These are phyloP conservation scores for Xylaria sp. DNA, from an alignment of 2,329 filamentous ascomycete genomes.

Conservation along the genomic window DNA sequence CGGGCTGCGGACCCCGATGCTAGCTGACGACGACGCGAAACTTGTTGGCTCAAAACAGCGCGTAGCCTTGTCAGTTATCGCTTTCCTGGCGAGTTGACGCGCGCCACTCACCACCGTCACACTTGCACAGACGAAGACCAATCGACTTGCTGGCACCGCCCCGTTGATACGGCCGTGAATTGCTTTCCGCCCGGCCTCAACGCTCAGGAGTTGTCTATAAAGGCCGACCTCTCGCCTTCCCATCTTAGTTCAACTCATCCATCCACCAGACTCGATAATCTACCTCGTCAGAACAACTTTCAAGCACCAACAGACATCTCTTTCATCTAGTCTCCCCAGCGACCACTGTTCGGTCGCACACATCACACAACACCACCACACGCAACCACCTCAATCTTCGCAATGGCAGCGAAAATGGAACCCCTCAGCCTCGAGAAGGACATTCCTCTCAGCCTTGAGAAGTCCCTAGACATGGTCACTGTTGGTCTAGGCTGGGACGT, in stretches of 20 bases:
- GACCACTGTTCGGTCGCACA: background rate
- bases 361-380: background rate
- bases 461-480: background rate
- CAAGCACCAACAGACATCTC: no score
- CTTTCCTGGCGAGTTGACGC: no score
- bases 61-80: no score
- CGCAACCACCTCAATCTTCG: background rate
- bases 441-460: background rate
- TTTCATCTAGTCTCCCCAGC: no score
- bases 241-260: background rate
- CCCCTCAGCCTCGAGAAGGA: background rate
- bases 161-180: no score
- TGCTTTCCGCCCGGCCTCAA: no score
- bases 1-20: no score
- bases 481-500: background rate
- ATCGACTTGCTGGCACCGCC: no score
- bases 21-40: no score
- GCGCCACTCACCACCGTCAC: no score
- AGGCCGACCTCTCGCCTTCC: background rate
- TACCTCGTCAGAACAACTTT: background rate
- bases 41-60: no score
- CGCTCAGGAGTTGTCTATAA: background rate
- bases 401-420: background rate
- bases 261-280: background rate
- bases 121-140: no score